Evolutionary conservation across 768 basidiomycete genomes (phyloP).

Genomic region (Hericium erinaceus): DNA sequence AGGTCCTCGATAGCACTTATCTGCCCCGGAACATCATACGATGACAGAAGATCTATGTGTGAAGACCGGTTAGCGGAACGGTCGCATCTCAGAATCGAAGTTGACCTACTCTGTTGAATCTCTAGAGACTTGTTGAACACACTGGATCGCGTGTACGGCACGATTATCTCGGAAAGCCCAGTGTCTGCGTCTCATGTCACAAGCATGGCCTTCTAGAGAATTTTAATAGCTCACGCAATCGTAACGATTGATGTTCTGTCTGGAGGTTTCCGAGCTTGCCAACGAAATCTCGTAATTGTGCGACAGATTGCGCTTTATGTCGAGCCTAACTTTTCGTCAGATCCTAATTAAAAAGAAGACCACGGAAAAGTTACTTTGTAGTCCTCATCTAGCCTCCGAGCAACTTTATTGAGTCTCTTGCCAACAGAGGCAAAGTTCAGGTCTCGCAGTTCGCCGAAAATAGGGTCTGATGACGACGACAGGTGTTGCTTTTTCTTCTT

Average conservation of each 20-base stretch:
- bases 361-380: slow-evolving; percentile 55
- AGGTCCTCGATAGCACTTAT: slow-evolving; percentile 85
- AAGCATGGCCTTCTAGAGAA: background rate
- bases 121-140: slow-evolving; percentile 88
- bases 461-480: slow-evolving; percentile 65
- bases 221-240: slow-evolving; percentile 62
- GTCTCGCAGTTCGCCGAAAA: slow-evolving; percentile 80
- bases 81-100: background rate
- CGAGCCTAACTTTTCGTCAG: slow-evolving; percentile 42
- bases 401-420: slow-evolving; percentile 67
- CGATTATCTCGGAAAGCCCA: slow-evolving; percentile 84
- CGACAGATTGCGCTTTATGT: slow-evolving; percentile 81
- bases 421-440: slow-evolving; percentile 90
- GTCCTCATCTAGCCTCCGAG: slow-evolving; percentile 81
- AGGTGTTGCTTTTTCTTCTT: slow-evolving; percentile 87
- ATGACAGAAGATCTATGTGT: slow-evolving; percentile 78
- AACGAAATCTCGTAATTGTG: slow-evolving; percentile 90
- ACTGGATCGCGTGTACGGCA: slow-evolving; percentile 76
- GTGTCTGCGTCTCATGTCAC: slow-evolving; percentile 52
- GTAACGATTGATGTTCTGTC: slow-evolving; percentile 80
- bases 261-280: slow-evolving; percentile 90
- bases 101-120: slow-evolving; percentile 78
- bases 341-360: slow-evolving; percentile 1
- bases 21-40: slow-evolving; percentile 76
- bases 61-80: slow-evolving; percentile 3